Base-by-base conservation (phyloP, 1,284 basidiomycete genomes). In the Marasmius oreades region DNA sequence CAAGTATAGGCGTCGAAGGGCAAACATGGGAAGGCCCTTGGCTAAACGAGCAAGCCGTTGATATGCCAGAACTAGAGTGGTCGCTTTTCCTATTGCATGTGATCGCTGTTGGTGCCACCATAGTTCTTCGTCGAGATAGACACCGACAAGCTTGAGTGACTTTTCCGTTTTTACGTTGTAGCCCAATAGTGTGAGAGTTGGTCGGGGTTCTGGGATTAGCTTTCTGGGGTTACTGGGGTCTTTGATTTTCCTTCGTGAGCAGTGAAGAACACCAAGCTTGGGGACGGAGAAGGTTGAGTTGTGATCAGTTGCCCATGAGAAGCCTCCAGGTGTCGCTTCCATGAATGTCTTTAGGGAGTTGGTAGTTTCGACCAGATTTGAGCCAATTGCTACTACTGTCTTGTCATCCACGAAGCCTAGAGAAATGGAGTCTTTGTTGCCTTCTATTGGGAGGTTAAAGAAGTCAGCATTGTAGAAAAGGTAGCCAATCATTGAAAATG, bases 111-210 rank as follows among this genome's bases (percentile, higher is more conserved):
- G 60, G 10, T 63, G 62, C 60, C 68, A 78, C 0, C 58, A 45
- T 4, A 78, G 69, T 5, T 66, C 43, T 3, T 66, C 60, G 61
- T 78, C 74, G 0, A 78, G 14, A 5, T 66, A 43, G 0, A 77
- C 63, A 0, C 75, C 73, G 1, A 77, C 64, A 51, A 71, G 71
- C 45, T 71, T 72, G 23, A 64, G 59, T 16, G 54, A 55, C 12
- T 39, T 36, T 8, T 57, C 14, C 8, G 64, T 55, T 2, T 42
- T n/a, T n/a, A 63, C 59, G 56, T 55, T 10, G 26, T 45, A 14
- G 46, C 47, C 23, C 36, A n/a, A 36, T 2, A 59, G 50, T 20
- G 16, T 26, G 3, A 59, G 61, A 20, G 34, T 20, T n/a, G 55
- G 55, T 3, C 18, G 20, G 1, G 46, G 46, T 55, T 48, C 44